phyloP scores from a whole-genome alignment of 2,329 filamentous ascomycete species.

The Aspergillus thermomutatus region DNA sequence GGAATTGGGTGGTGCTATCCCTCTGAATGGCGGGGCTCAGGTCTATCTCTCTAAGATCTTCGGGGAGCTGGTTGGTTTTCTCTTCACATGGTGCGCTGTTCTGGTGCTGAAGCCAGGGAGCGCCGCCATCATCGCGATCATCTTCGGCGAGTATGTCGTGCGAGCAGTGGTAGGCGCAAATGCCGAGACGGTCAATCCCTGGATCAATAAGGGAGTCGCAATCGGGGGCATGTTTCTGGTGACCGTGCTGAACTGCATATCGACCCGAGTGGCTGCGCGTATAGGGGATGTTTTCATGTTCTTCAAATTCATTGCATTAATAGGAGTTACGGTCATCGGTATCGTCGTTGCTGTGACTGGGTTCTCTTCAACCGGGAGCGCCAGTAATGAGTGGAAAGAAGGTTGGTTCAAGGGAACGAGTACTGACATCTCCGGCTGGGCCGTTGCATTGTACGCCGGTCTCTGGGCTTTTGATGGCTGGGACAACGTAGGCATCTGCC shows the following conservation, averaged over 20 bases:
- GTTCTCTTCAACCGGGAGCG: constrained; percentile 69
- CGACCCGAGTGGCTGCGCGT: constrained; percentile 80
- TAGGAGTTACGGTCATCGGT: constrained; percentile 82
- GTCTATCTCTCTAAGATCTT: constrained; percentile 96
- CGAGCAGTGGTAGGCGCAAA: constrained; percentile 83
- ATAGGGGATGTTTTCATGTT: constrained; percentile 95
- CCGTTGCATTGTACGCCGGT: constrained; percentile 89
- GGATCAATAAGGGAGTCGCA: constrained; percentile 88
- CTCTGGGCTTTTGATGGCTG: constrained; percentile 98
- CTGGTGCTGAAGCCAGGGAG: constrained; percentile 91
- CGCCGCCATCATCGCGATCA: constrained; percentile 91
- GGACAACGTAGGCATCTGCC: constrained; percentile 72
- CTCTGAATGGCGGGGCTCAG: constrained; percentile 89
- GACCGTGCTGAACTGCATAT: constrained; percentile 84
- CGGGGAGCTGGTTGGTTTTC: constrained; percentile 85
- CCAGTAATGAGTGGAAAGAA: constrained; percentile 82
- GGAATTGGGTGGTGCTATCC: constrained; percentile 91
- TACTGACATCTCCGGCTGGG: constrained; percentile 78
- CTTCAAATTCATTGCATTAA: constrained; percentile 85
- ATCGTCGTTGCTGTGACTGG: constrained; percentile 87
- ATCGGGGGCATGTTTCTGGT: constrained; percentile 71
- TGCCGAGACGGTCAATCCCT: constrained; percentile 72
- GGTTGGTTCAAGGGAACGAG: constrained; percentile 88
- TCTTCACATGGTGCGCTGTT: constrained; percentile 96
- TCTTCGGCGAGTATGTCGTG: constrained; percentile 97